These are phyloP conservation scores for Peniophora sp. DNA, from an alignment of 1,284 basidiomycete genomes.

Conservation along the genomic window DNA sequence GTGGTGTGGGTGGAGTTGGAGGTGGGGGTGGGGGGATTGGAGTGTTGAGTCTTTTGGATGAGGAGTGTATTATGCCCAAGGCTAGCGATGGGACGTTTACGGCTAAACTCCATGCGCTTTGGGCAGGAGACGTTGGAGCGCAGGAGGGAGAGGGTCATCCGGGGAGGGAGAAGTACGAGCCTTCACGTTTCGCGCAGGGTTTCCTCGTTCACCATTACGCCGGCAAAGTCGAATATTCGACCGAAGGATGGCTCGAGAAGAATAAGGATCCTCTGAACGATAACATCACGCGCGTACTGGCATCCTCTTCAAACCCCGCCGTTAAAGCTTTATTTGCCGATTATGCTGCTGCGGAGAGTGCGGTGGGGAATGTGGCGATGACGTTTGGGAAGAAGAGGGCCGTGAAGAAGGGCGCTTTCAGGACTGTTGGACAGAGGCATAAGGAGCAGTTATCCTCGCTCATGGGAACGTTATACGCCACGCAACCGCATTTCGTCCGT, in stretches of 20 bases:
- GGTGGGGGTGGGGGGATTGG: too few relatives aligned
- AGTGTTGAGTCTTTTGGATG: conserved; percentile 90
- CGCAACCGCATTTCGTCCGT: conserved; percentile 97
- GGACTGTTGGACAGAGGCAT: conserved; percentile 93
- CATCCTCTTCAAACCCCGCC: conserved; percentile 78
- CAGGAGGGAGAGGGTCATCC: conserved; percentile 39
- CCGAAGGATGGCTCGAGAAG: conserved; percentile 97
- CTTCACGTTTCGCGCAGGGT: conserved; percentile 86
- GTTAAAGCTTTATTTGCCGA: conserved; percentile 84
- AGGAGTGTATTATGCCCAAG: conserved; percentile 99
- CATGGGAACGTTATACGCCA: conserved; percentile 88
- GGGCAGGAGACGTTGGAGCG: conserved; percentile 37
- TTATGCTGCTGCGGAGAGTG: conserved; percentile 36
- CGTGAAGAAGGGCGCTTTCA: conserved; percentile 94
- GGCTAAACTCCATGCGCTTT: conserved; percentile 79
- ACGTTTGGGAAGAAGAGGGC: conserved; percentile 65
- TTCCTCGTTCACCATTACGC: conserved; percentile 98
- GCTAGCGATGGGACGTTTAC: conserved; percentile 95
- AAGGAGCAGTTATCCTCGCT: conserved; percentile 93
- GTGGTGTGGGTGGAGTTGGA: conserved; percentile 28
- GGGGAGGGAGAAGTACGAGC: conserved; percentile 78
- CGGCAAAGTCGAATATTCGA: conserved; percentile 93
- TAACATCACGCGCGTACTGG: conserved; percentile 86
- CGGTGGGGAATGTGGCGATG: conserved; percentile 30
- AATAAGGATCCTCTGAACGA: conserved; percentile 99